Base-by-base conservation (phyloP, 2,329 filamentous ascomycete genomes). In the Beauveria bassiana region DNA sequence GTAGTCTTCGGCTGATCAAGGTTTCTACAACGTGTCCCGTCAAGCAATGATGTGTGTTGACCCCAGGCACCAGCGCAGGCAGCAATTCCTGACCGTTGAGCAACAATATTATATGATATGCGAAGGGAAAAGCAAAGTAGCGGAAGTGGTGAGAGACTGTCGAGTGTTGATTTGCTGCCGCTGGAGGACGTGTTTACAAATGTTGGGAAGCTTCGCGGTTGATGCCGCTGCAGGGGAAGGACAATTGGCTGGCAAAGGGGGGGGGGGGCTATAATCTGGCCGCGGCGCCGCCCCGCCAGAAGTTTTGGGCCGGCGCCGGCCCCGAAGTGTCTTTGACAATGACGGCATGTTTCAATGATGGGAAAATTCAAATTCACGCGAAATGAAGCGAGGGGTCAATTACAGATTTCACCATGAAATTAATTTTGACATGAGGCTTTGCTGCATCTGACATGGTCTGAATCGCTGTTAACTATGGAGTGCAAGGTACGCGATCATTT, bases 21-120 rank as follows among this genome's bases (percentile, higher is more conserved):
- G 45, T n/a, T 66, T 55, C 61, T 60, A 64, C 64, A 64, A 68
- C 66, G 66, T 68, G 66, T 66, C 66, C 64, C 63, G 57, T 59
- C 63, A 57, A 40, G 45, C 14, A 43, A 16, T 24, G 31, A 49
- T 18, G 47, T 49, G 61, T 42, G 58, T 61, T 5, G 50, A 61
- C 58, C 14, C 28, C 22, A 4, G 5, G 58, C 47, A 51, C 47
- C 42, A 28, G 38, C 5, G 18, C 22, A 59, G 56, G 56, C 38
- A 26, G 56, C 56, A 45, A 18, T 18, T 24, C 24, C 16, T 8
- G 16, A 50, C 20, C 12, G 20, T 18, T 24, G 22, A 45, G n/a
- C 12, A 24, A 20, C 10, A 31, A n/a, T 28, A 22, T 4, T 3
- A 5, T 20, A 4, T 12, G 26, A 2, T 26, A 7, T 26, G 20